Evolutionary conservation across 768 basidiomycete species (phyloP).

Genomic region (Cytidiella melzeri): DNA sequence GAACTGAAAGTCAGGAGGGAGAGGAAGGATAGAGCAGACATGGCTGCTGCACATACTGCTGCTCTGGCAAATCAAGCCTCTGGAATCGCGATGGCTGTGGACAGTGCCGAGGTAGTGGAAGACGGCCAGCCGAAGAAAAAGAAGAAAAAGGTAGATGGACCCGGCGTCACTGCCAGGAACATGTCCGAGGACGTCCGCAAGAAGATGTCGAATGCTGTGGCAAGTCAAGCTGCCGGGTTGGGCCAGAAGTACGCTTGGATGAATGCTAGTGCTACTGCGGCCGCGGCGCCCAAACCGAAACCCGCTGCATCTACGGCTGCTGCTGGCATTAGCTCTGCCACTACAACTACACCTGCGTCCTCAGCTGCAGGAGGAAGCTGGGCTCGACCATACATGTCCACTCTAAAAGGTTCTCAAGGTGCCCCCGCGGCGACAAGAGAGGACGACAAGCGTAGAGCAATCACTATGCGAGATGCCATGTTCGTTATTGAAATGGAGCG

Average conservation of each 20-base stretch:
- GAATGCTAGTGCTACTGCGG: slow-evolving; percentile 49
- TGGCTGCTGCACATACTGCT: slow-evolving; percentile 64
- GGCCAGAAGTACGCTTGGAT: slow-evolving; percentile 82
- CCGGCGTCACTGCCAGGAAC: slow-evolving; percentile 45
- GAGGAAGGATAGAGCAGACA: slow-evolving; percentile 70
- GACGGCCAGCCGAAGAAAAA: slow-evolving; percentile 14
- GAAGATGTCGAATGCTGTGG: slow-evolving; percentile 87
- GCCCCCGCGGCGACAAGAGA: slow-evolving; percentile 21
- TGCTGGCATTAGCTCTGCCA: slow-evolving; percentile 23
- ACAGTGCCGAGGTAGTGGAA: slow-evolving; percentile 11
- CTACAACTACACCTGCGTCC: slow-evolving; percentile 26
- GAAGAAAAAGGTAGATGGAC: slow-evolving; percentile 18
- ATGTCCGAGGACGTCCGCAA: slow-evolving; percentile 91
- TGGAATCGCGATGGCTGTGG: slow-evolving; percentile 27
- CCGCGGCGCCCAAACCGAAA: slow-evolving; percentile 30
- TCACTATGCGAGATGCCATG: slow-evolving; percentile 77
- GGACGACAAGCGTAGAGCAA: slow-evolving; percentile 57
- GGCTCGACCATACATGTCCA: slow-evolving; percentile 55
- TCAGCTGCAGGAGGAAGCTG: slow-evolving; percentile 34
- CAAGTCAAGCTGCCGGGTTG: slow-evolving; percentile 82
- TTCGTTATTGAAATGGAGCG: slow-evolving; percentile 81
- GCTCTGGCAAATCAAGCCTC: slow-evolving; percentile 53
- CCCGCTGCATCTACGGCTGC: slow-evolving; percentile 25
- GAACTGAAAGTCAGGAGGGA: slow-evolving; percentile 70
- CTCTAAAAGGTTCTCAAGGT: slow-evolving; percentile 36